Conservation (phyloP, 306 rosid genomes). For the Cucurbita maxima region DNA sequence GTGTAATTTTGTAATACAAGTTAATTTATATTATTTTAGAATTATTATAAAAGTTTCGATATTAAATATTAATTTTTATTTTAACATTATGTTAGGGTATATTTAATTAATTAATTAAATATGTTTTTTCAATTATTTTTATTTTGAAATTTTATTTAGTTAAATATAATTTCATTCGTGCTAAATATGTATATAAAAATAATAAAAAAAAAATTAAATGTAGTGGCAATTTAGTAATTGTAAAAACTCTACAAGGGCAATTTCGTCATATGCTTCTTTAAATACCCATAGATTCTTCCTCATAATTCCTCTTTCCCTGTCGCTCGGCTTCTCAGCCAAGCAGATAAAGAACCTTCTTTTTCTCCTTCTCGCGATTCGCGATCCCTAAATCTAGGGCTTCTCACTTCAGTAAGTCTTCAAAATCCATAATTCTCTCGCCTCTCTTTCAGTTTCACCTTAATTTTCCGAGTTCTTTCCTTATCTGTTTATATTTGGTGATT, state of each 20-base stretch:
- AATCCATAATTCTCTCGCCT: slow-evolving; percentile 2
- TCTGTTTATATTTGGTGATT: not conserved
- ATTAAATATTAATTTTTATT: too few species aligned
- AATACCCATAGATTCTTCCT: not conserved
- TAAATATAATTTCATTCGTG: too few species aligned
- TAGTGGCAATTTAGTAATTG: slow-evolving; percentile 24
- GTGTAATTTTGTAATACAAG: too few species aligned
- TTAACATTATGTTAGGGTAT: too few species aligned
- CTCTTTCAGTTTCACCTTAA: slow-evolving; percentile 5
- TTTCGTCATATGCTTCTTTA: slow-evolving; percentile 1
- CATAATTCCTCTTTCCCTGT: slow-evolving; percentile 7
- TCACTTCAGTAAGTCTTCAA: slow-evolving; percentile 4
- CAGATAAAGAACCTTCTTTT: slow-evolving; percentile 23
- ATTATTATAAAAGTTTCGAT: too few species aligned
- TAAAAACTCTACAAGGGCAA: not conserved
- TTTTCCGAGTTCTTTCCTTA: not conserved
- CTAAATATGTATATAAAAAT: too few species aligned
- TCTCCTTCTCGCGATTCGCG: slow-evolving; percentile 11
- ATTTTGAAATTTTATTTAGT: too few species aligned
- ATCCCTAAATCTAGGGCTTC: slow-evolving; percentile 81
- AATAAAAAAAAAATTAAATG: not conserved
- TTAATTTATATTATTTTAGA: too few species aligned
- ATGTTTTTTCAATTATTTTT: too few species aligned
- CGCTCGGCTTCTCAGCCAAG: slow-evolving; percentile 38
- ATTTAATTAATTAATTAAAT: too few species aligned